Conservation (phyloP, 2,329 filamentous ascomycete species). For the Daldinia sp. region DNA sequence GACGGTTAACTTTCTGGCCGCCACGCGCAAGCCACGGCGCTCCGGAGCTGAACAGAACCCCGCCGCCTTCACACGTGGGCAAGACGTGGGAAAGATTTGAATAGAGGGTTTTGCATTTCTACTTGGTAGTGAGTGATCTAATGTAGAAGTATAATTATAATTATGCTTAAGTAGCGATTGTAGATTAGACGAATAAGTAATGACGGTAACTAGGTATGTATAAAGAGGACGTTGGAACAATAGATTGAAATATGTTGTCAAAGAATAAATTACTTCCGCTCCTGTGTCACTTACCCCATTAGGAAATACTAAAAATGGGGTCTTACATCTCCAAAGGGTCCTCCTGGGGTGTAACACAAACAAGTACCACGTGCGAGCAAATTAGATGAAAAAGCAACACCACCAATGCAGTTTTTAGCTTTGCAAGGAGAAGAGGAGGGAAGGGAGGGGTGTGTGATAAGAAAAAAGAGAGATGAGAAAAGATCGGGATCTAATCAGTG, state of each 20-base stretch:
- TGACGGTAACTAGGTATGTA: too few species aligned
- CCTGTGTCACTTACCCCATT: conserved; percentile 18
- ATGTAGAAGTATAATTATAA: not conserved
- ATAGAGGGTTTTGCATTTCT: not conserved
- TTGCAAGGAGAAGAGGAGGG: too few species aligned
- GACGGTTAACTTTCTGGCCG: not conserved
- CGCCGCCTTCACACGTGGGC: conserved; percentile 21
- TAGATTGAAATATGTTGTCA: too few species aligned
- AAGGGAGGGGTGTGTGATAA: not conserved
- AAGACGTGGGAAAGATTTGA: not conserved
- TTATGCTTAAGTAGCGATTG: too few species aligned
- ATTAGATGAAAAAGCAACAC: not conserved
- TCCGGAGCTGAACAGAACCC: conserved; percentile 20
- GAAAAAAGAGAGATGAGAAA: conserved; percentile 3
- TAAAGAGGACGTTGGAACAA: too few species aligned
- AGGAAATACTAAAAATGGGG: conserved; percentile 3
- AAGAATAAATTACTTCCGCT: not conserved
- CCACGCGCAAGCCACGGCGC: conserved; percentile 17
- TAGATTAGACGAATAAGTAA: too few species aligned
- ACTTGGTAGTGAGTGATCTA: too few species aligned
- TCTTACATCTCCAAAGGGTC: conserved; percentile 1
- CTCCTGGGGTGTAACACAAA: not conserved
- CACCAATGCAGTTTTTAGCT: not conserved
- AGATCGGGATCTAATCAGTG: conserved; percentile 26
- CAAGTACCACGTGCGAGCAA: not conserved